These are phyloP conservation scores for Candida ficus DNA, from an alignment of 805 yeast species.

Conservation along the genomic window DNA sequence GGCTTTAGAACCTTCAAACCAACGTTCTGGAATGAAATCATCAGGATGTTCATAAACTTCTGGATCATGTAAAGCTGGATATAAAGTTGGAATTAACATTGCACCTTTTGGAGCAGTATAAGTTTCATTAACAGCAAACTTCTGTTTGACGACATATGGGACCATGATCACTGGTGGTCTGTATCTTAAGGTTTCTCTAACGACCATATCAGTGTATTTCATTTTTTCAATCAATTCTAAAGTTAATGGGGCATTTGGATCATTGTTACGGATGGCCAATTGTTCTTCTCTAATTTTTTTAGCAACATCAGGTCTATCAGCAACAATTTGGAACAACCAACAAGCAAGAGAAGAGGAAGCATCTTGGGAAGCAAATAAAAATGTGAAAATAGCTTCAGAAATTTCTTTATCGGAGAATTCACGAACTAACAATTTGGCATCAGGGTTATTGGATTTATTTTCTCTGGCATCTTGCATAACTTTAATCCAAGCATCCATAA, in stretches of 20 bases:
- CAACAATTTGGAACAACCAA: constrained; percentile 95
- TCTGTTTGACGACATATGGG: constrained; percentile 87
- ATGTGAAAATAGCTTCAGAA: constrained; percentile 94
- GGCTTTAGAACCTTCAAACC: constrained; percentile 77
- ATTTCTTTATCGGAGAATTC: constrained; percentile 88
- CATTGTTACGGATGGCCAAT: constrained; percentile 71
- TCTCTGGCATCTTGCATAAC: constrained; percentile 70
- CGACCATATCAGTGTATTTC: constrained; percentile 87
- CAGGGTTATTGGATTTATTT: constrained; percentile 43
- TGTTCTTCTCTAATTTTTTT: constrained; percentile 90
- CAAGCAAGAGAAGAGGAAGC: constrained; percentile 96
- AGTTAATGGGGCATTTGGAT: constrained; percentile 55
- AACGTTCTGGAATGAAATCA: constrained; percentile 91
- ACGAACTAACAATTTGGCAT: constrained; percentile 59
- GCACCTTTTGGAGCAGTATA: constrained; percentile 96
- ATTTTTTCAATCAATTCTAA: constrained; percentile 77
- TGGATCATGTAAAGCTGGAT: constrained; percentile 96
- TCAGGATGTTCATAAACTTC: constrained; percentile 95
- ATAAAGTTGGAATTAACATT: constrained; percentile 93
- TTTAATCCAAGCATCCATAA: constrained; percentile 92
- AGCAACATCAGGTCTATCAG: constrained; percentile 91
- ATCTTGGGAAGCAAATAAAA: constrained; percentile 95
- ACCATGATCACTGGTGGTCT: constrained; percentile 99
- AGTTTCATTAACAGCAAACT: constrained; percentile 74
- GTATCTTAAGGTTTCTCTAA: constrained; percentile 86